These are phyloP conservation scores for Suhomyces coccinellae DNA, from an alignment of 1,139 yeast genomes.

Conservation along the genomic window DNA sequence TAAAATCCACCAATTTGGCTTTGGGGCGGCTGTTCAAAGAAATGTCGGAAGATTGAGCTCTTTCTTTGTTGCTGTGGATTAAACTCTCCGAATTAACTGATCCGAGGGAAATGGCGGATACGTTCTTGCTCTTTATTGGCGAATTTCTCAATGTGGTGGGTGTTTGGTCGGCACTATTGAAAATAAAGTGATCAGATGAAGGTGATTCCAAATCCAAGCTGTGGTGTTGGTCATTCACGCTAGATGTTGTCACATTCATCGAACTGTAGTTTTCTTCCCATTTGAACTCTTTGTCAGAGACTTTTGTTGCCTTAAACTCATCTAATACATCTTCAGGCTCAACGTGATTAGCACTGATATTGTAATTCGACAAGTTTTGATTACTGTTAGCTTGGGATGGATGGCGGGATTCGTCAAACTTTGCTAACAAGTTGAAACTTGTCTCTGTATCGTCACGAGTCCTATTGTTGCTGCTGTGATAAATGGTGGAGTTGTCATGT, in stretches of 20 bases:
- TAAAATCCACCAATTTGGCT: conserved; percentile 55
- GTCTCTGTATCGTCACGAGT: conserved; percentile 20
- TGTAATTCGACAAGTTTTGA: conserved; percentile 16
- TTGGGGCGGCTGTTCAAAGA: conserved; percentile 16
- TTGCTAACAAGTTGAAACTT: conserved; percentile 28
- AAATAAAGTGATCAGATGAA: conserved; percentile 17
- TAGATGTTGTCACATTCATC: conserved; percentile 9
- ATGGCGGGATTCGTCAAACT: conserved; percentile 22
- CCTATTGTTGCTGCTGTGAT: conserved; percentile 6
- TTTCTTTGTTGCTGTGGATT: conserved; percentile 12
- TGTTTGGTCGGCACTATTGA: conserved; percentile 12
- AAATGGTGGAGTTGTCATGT: conserved; percentile 6
- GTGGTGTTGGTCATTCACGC: conserved; percentile 10
- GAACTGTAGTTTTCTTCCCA: conserved; percentile 24
- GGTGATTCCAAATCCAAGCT: conserved; percentile 16
- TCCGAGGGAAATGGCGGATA: conserved; percentile 23
- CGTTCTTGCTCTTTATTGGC: conserved; percentile 17
- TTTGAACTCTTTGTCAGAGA: conserved; percentile 28
- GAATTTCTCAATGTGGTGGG: conserved; percentile 14
- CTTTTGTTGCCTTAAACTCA: conserved; percentile 33
- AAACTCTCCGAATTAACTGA: conserved; percentile 11
- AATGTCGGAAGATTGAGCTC: conserved; percentile 8
- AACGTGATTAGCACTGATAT: conserved; percentile 4
- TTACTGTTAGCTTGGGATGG: conserved; percentile 23
- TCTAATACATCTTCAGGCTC: conserved; percentile 19